Evolutionary conservation across 371 early-diverging fungal genomes (phyloP), one percentile per base, ranked within the genome.

Genomic region (Saksenaea oblongispora): DNA sequence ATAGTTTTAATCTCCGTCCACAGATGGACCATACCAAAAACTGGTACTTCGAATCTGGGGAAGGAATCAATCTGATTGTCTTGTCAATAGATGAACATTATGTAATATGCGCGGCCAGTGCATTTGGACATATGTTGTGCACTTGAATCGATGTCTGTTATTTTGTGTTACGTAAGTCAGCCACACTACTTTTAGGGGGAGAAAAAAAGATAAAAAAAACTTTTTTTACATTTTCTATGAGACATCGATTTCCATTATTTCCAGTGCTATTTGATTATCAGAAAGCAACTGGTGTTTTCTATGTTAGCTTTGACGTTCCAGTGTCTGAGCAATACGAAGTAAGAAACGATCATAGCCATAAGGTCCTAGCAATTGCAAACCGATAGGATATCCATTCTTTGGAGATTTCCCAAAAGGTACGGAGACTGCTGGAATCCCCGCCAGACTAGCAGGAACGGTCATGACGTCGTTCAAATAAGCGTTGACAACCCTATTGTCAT

Each of bases 401-500:
- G 44, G 27, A 22, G 78, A 73, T 27, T 58, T 54, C 0, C 78
- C 79, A 61, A 82, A 86, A 15, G 91, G 91, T 0, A 92, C 73
- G 26, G 84, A 82, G 42, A 92, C 75, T 0, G 92, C 89, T 8
- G 93, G 92, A 35, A 92, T 66, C 39, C 85, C 97, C 0, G 94
- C 96, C 54, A 96, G 76, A 66, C 89, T 92, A 7, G 93, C 92
- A 5, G 97, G 94, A 7, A 95, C 87, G 0, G 95, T 95, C 86
- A 96, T 85, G 35, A 94, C 90, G 74, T 96, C 97, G 66, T 93
- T 90, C 39, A 91, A 78, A 65, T 91, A 96, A 10, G 85, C 87
- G 42, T 80, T 69, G 17, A 81, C 69, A 9, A 67, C 72, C 7
- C 55, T 34, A 0, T 47, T 53, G 4, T 61, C 31, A 4, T 70